Evolutionary conservation across 129 eudicot species (phyloP), one percentile per base, ranked within the genome.

Genomic region (Arctium lappa): DNA sequence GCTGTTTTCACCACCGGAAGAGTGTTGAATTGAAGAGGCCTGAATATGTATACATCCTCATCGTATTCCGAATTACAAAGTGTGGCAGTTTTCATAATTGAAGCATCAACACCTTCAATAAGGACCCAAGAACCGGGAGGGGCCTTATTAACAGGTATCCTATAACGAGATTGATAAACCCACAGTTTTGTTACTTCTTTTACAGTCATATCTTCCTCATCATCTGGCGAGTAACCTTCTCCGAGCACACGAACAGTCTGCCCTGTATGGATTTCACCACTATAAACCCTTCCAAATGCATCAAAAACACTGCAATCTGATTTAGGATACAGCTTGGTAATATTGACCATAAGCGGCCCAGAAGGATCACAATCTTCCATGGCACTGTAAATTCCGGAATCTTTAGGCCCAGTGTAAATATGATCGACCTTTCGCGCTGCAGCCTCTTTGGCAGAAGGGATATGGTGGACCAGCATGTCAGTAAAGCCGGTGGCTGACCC

Each of bases 51-150:
- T 3, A 93, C 98, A 78, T 96, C 99, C 27, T 96, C 99, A 74
- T 92, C 92, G 83, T 83, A 90, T 74, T 93, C 88, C 27, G 78
- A 33, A 78, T 89, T 89, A 87, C 98, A 93, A 27, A 96, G 94
- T 0, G 99, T 96, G 8, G 99, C 99, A 30, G 99, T 96, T 85
- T 96, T 96, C 99, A 96, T 96, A 63, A 96, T 96, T n/a, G 99
- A 96, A 77, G 99, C 98, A 89, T 96, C 99, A 33, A 96, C 99
- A 42, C 99, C 99, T 87, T 96, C 99, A 77, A 96, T 96, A 66
- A 96, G 89, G 85, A 96, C 98, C 99, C 99, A 96, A 50, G 98
- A 89, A 75, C 99, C 99, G 82, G 99, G 99, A 40, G 97, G 99
- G 5, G 99, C 99, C 82, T 89, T 92, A 81, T 86, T 92, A 31